A percentile compares a stretch with the other conserved stretches of the same genome.
Conservation (phyloP, 148 eudicot species). For the Rhododendron henanense region DNA sequence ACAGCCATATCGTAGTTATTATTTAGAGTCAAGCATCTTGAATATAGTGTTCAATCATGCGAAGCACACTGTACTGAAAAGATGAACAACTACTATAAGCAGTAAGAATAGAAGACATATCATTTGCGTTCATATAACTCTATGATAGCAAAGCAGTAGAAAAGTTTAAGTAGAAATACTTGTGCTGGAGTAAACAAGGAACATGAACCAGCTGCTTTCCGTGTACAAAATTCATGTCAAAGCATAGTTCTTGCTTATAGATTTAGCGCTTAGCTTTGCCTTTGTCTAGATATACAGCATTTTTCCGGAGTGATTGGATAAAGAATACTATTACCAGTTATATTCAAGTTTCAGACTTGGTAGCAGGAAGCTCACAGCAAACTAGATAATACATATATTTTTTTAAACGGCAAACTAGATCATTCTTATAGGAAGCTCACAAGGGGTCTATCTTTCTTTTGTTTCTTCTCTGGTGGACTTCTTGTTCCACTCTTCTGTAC, state of each 20-base stretch:
- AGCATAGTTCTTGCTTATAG: neutral
- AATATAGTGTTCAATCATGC: neutral
- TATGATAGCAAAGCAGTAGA: neutral
- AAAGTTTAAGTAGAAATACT: neutral
- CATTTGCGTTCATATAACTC: neutral
- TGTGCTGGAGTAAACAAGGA: neutral
- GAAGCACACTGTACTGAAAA: neutral
- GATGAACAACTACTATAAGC: neutral
- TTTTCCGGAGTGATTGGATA: neutral
- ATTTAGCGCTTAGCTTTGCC: neutral
- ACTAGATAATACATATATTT: neutral
- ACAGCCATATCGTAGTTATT: neutral
- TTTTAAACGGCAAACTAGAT: neutral
- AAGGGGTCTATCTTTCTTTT: neutral
- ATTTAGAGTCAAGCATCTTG: neutral
- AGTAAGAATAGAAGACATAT: neutral
- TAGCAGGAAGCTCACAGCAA: neutral
- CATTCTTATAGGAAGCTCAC: neutral
- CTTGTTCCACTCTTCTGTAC: neutral
- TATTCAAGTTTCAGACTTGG: neutral
- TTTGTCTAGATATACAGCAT: neutral
- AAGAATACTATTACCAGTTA: neutral
- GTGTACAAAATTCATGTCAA: neutral
- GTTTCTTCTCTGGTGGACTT: neutral
- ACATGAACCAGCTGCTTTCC: neutral